These are phyloP conservation scores for Vigna radiata DNA, from an alignment of 306 rosid genomes.

Conservation along the genomic window DNA sequence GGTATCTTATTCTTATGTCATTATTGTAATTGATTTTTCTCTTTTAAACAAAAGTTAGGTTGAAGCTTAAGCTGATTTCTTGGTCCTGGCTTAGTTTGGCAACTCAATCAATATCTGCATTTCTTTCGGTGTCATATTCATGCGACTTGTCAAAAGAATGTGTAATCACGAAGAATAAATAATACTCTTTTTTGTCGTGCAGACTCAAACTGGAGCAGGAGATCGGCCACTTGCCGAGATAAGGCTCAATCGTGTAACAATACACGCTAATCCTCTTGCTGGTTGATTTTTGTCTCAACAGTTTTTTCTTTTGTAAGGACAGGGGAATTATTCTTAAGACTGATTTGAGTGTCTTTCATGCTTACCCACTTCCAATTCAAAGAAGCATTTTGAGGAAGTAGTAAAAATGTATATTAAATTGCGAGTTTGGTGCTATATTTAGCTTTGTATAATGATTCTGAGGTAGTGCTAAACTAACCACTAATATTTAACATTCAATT, in stretches of 20 bases:
- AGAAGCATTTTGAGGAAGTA: too few species aligned
- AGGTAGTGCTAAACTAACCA: neutral
- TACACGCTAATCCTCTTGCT: constrained; percentile 89
- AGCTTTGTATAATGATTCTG: neutral
- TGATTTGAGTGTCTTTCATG: neutral
- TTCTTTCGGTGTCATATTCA: neutral
- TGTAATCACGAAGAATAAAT: neutral
- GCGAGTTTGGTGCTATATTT: too few species aligned
- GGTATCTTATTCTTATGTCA: constrained; percentile 52
- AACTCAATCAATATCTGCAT: neutral
- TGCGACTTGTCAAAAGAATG: neutral
- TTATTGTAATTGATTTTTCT: neutral
- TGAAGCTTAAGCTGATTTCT: neutral
- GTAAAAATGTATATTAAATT: too few species aligned
- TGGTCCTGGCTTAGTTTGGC: constrained; percentile 8
- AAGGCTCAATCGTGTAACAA: constrained; percentile 87
- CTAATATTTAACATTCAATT: neutral
- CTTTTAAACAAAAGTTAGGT: neutral
- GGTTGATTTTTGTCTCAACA: constrained; percentile 48
- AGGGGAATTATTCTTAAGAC: constrained; percentile 21
- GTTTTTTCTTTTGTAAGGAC: constrained; percentile 6
- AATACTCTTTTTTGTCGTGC: constrained; percentile 46
- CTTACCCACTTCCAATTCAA: too few species aligned
- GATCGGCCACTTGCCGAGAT: constrained; percentile 97
- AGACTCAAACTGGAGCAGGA: constrained; percentile 91